These are phyloP conservation scores for Chenopodium berlandieri DNA, from an alignment of 148 eudicot species.

Conservation along the genomic window DNA sequence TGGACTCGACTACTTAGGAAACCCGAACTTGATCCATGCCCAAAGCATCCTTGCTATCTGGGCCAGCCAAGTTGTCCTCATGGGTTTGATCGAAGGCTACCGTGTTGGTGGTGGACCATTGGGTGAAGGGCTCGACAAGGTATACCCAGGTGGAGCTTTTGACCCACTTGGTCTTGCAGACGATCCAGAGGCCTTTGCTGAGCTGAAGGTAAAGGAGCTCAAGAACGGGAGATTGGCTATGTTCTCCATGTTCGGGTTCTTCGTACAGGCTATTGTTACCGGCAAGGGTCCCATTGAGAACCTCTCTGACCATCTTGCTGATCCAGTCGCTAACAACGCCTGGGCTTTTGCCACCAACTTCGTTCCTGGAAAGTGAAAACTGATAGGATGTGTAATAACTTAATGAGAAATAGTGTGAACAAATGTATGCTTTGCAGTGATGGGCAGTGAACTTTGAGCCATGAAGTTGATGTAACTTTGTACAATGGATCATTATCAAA, in stretches of 20 bases:
- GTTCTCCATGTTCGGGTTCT: slow-evolving; percentile 68
- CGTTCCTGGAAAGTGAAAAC: slow-evolving; percentile 45
- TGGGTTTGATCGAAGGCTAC: slow-evolving; percentile 64
- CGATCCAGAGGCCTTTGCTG: slow-evolving; percentile 61
- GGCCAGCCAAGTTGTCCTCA: slow-evolving; percentile 55
- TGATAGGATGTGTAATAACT: not conserved
- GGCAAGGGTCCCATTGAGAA: slow-evolving; percentile 65
- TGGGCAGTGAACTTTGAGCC: slow-evolving; percentile 1
- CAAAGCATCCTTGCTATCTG: slow-evolving; percentile 63
- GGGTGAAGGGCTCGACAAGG: slow-evolving; percentile 58
- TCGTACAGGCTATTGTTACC: slow-evolving; percentile 64
- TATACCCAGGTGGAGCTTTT: slow-evolving; percentile 59
- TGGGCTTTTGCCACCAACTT: slow-evolving; percentile 68
- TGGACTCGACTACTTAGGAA: slow-evolving; percentile 59
- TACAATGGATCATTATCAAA: not conserved
- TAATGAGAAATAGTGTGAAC: not conserved
- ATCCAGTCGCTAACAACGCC: slow-evolving; percentile 57
- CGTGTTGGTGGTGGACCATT: slow-evolving; percentile 62
- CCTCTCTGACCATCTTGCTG: slow-evolving; percentile 52
- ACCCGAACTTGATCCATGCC: slow-evolving; percentile 59
- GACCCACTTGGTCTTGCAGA: slow-evolving; percentile 64
- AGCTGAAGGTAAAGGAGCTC: slow-evolving; percentile 57
- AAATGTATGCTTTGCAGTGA: not conserved
- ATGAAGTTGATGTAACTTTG: slow-evolving; percentile 2
- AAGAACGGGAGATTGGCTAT: slow-evolving; percentile 64